These are phyloP conservation scores for Hordeum vulgare DNA, from an alignment of 176 grass and related monocot species.

Conservation along the genomic window DNA sequence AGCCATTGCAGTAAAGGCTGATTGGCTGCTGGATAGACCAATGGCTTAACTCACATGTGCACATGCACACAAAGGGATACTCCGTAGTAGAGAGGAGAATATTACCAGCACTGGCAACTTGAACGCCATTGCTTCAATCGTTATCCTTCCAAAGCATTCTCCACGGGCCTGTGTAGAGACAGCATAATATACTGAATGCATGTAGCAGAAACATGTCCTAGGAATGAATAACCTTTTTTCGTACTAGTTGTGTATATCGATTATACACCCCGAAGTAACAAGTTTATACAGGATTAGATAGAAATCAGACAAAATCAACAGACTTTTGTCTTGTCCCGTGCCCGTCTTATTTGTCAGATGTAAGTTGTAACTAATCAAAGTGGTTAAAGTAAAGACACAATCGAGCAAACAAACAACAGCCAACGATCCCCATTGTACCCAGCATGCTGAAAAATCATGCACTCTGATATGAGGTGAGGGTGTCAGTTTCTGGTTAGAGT, in stretches of 20 bases:
- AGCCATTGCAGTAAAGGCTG: constrained; percentile 4
- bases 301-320: background rate
- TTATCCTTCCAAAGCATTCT: constrained; percentile 99
- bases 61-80: no score
- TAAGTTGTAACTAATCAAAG: background rate
- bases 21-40: background rate
- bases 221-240: background rate
- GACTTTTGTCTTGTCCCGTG: background rate
- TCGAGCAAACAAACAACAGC: background rate
- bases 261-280: background rate
- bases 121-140: constrained; percentile 98
- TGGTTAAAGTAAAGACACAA: background rate
- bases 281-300: background rate
- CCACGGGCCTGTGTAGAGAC: constrained; percentile 57
- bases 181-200: background rate
- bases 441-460: background rate
- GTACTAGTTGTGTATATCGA: background rate
- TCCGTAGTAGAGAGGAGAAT: background rate
- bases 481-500: background rate
- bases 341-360: no score
- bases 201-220: constrained; percentile 2
- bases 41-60: background rate
- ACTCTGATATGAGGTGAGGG: background rate
- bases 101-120: constrained; percentile 80
- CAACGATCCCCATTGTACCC: background rate